These are phyloP conservation scores for Phytomonas sp. DNA, from an alignment of 208 protist species.

Conservation along the genomic window DNA sequence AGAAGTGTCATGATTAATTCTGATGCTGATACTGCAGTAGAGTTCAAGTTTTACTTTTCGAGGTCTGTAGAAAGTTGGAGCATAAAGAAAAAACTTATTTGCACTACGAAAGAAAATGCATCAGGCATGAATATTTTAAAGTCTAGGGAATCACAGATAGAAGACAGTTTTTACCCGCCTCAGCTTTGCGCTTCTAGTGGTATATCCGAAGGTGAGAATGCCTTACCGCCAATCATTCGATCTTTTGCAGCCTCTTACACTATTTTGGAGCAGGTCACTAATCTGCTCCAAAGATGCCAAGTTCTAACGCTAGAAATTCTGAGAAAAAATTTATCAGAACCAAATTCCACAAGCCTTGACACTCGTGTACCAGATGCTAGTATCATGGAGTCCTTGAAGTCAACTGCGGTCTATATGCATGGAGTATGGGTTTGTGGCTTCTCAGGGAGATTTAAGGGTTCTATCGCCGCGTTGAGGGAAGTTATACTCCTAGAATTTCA, in stretches of 20 bases:
- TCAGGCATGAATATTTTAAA: not conserved
- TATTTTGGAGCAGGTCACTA: constrained; percentile 41
- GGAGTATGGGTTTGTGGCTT: constrained; percentile 73
- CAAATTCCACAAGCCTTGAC: constrained; percentile 10
- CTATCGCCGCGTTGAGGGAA: constrained; percentile 61
- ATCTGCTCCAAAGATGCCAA: constrained; percentile 58
- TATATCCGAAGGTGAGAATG: constrained; percentile 62
- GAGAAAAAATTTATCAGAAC: constrained; percentile 10
- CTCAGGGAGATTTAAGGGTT: constrained; percentile 48
- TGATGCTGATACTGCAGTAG: constrained; percentile 40
- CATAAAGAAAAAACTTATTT: constrained; percentile 32
- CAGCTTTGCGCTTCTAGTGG: constrained; percentile 70
- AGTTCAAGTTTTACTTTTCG: constrained; percentile 41
- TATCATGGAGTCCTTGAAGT: constrained; percentile 22
- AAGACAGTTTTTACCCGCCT: constrained; percentile 73
- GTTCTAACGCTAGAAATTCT: constrained; percentile 42
- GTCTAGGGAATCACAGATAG: constrained; percentile 10
- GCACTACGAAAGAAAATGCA: constrained; percentile 25
- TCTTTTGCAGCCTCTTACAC: constrained; percentile 40
- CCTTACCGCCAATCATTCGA: constrained; percentile 37
- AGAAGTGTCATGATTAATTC: constrained; percentile 64
- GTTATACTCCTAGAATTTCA: constrained; percentile 57
- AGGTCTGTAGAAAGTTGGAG: constrained; percentile 50
- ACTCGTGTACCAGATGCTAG: not conserved
- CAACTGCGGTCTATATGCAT: constrained; percentile 63